Conservation (phyloP, 495 filamentous ascomycete species). For the Evernia prunastri region DNA sequence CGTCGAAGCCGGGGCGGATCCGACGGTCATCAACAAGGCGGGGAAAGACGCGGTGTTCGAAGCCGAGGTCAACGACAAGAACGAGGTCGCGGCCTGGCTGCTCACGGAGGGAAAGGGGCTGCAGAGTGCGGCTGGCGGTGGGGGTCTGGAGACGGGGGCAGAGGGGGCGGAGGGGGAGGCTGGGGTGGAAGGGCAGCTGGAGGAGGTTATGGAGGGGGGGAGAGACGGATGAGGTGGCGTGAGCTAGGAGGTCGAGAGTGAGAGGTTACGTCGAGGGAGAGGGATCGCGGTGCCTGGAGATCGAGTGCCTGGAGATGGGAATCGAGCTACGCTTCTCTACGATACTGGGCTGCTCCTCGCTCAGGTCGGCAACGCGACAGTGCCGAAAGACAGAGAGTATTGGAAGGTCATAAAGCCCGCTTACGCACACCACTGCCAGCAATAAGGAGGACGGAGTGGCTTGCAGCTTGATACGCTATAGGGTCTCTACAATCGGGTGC, state of each 20-base stretch:
- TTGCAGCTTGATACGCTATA: too few relatives aligned
- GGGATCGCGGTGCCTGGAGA: not conserved
- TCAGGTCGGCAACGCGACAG: too few relatives aligned
- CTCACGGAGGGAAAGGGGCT: slow-evolving; percentile 43
- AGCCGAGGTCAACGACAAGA: slow-evolving; percentile 66
- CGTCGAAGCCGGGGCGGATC: slow-evolving; percentile 64
- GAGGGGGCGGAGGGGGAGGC: not conserved
- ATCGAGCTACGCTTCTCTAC: too few relatives aligned
- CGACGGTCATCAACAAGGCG: slow-evolving; percentile 65
- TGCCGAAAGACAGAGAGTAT: too few relatives aligned
- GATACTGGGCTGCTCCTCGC: too few relatives aligned
- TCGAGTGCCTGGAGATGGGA: too few relatives aligned
- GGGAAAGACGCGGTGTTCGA: slow-evolving; percentile 83
- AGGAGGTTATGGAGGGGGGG: slow-evolving; percentile 5
- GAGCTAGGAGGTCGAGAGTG: too few relatives aligned
- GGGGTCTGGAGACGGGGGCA: not conserved
- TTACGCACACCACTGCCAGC: too few relatives aligned
- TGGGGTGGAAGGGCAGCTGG: not conserved
- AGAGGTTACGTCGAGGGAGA: too few relatives aligned
- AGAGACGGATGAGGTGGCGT: not conserved
- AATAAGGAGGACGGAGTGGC: too few relatives aligned
- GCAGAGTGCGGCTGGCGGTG: slow-evolving; percentile 28
- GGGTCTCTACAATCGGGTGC: too few relatives aligned
- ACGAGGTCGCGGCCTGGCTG: slow-evolving; percentile 61
- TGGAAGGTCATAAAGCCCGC: too few relatives aligned